These are phyloP conservation scores for Leishmania gerbilli DNA, from an alignment of 208 protist genomes.

Conservation along the genomic window DNA sequence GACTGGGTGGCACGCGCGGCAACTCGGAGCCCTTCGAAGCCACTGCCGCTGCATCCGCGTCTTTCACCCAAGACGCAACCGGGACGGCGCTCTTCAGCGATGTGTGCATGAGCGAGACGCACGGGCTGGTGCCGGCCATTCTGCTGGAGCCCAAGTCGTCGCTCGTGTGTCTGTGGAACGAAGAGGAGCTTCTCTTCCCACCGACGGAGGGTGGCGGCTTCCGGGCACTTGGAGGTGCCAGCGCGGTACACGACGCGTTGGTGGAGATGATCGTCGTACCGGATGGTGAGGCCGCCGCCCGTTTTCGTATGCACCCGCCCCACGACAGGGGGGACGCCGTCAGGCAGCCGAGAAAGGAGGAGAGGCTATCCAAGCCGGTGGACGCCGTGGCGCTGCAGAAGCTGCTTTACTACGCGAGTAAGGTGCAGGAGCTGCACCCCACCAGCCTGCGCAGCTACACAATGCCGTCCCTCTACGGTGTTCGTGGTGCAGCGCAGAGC, in stretches of 20 bases:
- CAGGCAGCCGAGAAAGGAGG: neutral
- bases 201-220: slow-evolving; percentile 43
- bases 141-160: slow-evolving; percentile 58
- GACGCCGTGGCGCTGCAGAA: slow-evolving; percentile 21
- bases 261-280: slow-evolving; percentile 31
- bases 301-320: neutral
- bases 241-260: slow-evolving; percentile 32
- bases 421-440: slow-evolving; percentile 33
- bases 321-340: neutral
- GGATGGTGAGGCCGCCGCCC: neutral
- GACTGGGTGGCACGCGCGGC: neutral
- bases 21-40: neutral
- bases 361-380: neutral
- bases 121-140: slow-evolving; percentile 34
- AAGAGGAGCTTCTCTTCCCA: slow-evolving; percentile 60
- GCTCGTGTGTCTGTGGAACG: slow-evolving; percentile 47
- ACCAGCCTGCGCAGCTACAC: slow-evolving; percentile 36
- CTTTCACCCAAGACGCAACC: neutral
- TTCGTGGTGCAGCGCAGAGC: neutral
- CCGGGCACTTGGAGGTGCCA: slow-evolving; percentile 43
- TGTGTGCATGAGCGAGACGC: slow-evolving; percentile 8
- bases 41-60: neutral
- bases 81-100: slow-evolving; percentile 24
- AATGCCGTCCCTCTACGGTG: slow-evolving; percentile 25
- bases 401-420: slow-evolving; percentile 34